Base-by-base conservation (phyloP, 441 rosid species). In the Erodium texanum region DNA sequence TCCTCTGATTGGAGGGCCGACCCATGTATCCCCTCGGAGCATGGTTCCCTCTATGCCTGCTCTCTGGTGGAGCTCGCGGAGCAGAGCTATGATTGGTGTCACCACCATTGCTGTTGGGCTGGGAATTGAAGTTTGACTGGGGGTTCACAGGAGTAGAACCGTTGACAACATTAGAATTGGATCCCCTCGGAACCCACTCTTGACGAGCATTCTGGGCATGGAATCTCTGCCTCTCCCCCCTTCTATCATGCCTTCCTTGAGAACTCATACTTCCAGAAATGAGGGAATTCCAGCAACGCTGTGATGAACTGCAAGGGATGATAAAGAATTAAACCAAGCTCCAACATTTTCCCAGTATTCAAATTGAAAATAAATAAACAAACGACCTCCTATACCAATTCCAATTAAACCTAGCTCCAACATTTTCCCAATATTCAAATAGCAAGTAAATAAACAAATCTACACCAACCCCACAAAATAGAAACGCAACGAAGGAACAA, bases 181-280 rank as follows among this genome's bases (percentile, higher is more conserved):
- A 66, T 50, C 80, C 89, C 82, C 92, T 84, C 10, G 97, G 97
- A 43, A 91, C 80, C 99, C 99, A 94, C n/a, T 80, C 83, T 62
- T 4, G 29, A 27, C 87, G 93, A 32, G 79, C 61, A 56, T 29
- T 68, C 62, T 79, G 87, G 18, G 81, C 71, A 24, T 76, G 70
- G 29, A 22, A 24, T 65, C 94, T 79, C 52, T 84, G 58, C 82
- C 94, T 81, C 56, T 82, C 81, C 75, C 89, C 43, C 8, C 43
- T 77, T 52, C 83, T 73, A 3, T 86, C 85, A 80, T 78, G 83
- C 69, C 87, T 76, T 66, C 75, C 73, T 52, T 87, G 92, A 71
- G 68, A 80, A 82, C 87, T 89, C 92, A 88, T 84, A 4, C 4
- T 66, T 81, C 2, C 8, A 5, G 61, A 12, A 54, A 54, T 54